A percentile compares a stretch with the other conserved stretches of the same genome.
Evolutionary conservation across 1,284 basidiomycete species (phyloP).

Genomic region (Rhodotorula sp.): DNA sequence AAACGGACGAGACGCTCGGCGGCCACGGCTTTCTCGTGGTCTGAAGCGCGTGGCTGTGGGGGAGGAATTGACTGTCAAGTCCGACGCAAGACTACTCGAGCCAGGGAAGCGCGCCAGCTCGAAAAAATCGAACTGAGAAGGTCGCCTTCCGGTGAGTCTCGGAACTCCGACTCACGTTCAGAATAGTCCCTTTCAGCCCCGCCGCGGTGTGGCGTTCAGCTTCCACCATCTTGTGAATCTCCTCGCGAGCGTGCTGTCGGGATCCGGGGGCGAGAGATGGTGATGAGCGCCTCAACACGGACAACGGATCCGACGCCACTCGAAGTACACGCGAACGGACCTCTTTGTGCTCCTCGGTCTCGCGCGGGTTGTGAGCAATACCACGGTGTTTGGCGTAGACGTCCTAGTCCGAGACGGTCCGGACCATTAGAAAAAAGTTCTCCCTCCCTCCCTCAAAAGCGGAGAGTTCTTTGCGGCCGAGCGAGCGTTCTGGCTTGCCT

Average conservation of each 20-base stretch:
- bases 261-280: not conserved
- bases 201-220: not conserved
- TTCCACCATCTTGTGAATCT: constrained; percentile 9
- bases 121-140: not conserved
- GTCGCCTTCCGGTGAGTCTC: not conserved
- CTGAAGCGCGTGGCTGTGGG: not conserved
- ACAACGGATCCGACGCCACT: too few species aligned
- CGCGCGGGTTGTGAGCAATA: constrained; percentile 1
- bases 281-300: not conserved
- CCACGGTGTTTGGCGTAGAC: not conserved
- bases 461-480: too few species aligned
- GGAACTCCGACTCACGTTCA: not conserved
- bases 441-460: too few species aligned
- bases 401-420: not conserved
- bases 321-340: not conserved
- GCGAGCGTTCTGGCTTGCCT: too few species aligned
- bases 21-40: not conserved
- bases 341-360: constrained; percentile 13
- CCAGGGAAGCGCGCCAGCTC: not conserved
- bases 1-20: not conserved
- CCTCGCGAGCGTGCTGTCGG: not conserved
- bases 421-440: not conserved
- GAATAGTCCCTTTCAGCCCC: constrained; percentile 8
- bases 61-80: too few species aligned
- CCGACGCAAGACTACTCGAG: too few species aligned